Conservation (phyloP, 2,329 filamentous ascomycete species). For the Harringtonia lauricola region DNA sequence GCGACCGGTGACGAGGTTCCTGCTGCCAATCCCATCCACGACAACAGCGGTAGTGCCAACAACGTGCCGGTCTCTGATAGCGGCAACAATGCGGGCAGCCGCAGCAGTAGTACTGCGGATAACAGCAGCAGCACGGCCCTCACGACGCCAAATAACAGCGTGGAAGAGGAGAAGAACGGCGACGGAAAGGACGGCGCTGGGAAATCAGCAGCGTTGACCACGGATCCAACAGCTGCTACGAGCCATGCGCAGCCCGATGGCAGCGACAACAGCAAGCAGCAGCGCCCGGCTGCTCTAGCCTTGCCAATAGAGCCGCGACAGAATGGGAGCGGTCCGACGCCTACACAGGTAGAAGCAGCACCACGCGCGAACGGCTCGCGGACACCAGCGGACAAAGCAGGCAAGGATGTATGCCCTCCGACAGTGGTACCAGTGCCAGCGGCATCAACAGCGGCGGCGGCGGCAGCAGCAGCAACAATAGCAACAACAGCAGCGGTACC, state of each 20-base stretch:
- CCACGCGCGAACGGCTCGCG: conserved; percentile 19
- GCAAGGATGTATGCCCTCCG: conserved; percentile 29
- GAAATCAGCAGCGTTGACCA: neutral
- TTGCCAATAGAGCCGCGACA: too few species aligned
- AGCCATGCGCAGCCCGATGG: too few species aligned
- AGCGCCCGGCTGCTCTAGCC: neutral
- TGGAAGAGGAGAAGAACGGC: neutral
- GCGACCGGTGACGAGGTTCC: neutral
- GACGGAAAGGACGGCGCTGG: neutral
- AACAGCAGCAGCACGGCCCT: neutral
- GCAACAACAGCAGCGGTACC: conserved; percentile 12
- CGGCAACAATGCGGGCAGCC: neutral
- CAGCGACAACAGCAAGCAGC: neutral
- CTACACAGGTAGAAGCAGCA: conserved; percentile 23
- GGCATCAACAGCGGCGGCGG: conserved; percentile 5
- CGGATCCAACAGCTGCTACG: neutral
- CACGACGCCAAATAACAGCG: neutral
- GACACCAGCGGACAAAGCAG: conserved; percentile 31
- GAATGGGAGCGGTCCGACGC: conserved; percentile 3
- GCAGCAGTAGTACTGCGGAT: neutral
- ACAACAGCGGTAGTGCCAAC: neutral
- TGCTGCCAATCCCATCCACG: neutral
- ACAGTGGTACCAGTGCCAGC: neutral
- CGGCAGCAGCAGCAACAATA: conserved; percentile 12
- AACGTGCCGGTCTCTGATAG: neutral